Evolutionary conservation across 2,329 filamentous ascomycete species (phyloP).

Genomic region (Venturia pyrina): DNA sequence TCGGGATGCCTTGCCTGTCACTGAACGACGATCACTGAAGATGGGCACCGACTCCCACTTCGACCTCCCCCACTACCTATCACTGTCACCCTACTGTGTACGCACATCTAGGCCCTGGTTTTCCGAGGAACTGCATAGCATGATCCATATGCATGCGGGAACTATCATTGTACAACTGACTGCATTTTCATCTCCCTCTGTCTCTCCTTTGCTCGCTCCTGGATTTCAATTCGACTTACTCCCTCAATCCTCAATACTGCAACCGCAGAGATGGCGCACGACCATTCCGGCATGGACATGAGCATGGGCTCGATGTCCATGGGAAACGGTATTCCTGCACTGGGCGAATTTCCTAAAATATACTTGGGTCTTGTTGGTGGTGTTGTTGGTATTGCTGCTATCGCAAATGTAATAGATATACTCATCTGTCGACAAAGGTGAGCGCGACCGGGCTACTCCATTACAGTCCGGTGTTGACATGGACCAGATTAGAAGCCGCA

Average conservation of each 20-base stretch:
- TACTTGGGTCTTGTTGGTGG: slow-evolving; percentile 44
- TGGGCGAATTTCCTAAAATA: slow-evolving; percentile 39
- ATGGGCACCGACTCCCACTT: not conserved
- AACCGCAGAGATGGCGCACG: slow-evolving; percentile 20
- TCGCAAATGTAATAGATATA: slow-evolving; percentile 38
- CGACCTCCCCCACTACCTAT: not conserved
- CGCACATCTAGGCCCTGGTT: not conserved
- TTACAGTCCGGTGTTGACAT: not conserved
- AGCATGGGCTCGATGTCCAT: slow-evolving; percentile 32
- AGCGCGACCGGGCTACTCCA: slow-evolving; percentile 7
- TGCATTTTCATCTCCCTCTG: not conserved
- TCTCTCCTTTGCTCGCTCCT: not conserved
- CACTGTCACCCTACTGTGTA: not conserved
- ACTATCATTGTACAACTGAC: not conserved
- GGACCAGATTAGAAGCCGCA: slow-evolving; percentile 34
- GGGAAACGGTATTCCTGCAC: slow-evolving; percentile 32
- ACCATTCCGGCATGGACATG: slow-evolving; percentile 16
- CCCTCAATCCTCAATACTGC: slow-evolving; percentile 18
- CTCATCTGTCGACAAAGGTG: slow-evolving; percentile 41
- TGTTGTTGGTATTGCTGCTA: slow-evolving; percentile 32
- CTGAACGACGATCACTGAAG: not conserved
- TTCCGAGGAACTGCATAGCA: not conserved
- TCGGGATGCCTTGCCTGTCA: no score
- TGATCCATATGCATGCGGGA: not conserved
- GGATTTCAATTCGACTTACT: not conserved